Percentiles rank a stretch among this genome's conserved stretches.
Evolutionary conservation across 257 asterid species (phyloP).

Genomic region (Solanum infundibuliforme): DNA sequence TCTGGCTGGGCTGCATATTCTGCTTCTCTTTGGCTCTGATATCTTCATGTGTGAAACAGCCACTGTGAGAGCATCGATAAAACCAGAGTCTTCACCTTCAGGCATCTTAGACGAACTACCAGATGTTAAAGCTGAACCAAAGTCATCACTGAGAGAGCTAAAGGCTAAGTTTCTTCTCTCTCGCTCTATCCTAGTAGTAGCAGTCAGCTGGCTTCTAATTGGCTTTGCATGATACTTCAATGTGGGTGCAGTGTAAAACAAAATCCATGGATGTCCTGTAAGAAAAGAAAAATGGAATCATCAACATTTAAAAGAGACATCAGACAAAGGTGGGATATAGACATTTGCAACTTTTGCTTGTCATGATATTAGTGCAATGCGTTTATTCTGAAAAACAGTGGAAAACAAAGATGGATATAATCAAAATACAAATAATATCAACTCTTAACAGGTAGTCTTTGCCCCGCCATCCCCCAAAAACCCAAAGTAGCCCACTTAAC

Average conservation of each 20-base stretch:
- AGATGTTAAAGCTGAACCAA: conserved; percentile 20
- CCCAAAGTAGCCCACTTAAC: background rate
- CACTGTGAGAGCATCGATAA: conserved; percentile 52
- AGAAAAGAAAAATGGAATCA: background rate
- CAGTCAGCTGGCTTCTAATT: conserved; percentile 31
- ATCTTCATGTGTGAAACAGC: conserved; percentile 63
- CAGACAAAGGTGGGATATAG: background rate
- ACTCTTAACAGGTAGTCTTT: background rate
- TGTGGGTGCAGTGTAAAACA: conserved; percentile 31
- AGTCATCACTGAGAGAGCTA: conserved; percentile 39
- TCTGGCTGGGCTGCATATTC: conserved; percentile 53
- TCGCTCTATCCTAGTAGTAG: conserved; percentile 26
- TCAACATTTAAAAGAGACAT: background rate
- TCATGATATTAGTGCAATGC: background rate
- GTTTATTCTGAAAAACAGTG: background rate
- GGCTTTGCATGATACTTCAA: conserved; percentile 18
- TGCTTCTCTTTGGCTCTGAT: conserved; percentile 75
- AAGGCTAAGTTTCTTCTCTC: conserved; percentile 42
- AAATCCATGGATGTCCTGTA: conserved; percentile 66
- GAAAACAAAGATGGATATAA: background rate
- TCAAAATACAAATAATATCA: background rate
- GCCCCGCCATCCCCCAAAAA: background rate
- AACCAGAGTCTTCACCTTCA: conserved; percentile 35
- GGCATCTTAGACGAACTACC: conserved; percentile 16
- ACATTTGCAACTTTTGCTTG: background rate